Base-by-base conservation (phyloP, 306 rosid genomes). In the Malus sieversii region DNA sequence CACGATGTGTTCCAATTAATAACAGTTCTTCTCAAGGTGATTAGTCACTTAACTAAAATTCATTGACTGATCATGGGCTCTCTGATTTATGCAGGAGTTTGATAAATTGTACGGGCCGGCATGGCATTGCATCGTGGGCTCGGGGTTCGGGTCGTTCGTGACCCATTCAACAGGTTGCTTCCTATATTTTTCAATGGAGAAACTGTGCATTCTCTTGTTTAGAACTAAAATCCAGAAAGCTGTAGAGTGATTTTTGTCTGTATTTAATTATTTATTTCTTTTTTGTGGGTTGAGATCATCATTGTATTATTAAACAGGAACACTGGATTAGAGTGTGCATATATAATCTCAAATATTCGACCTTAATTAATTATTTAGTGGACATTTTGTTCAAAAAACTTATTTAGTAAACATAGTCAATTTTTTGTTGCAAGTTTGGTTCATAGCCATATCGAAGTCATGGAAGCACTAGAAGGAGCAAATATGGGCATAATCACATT, bases 71-170 rank as follows among this genome's bases (percentile, higher is more conserved):
- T 55, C 8, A 57, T 10, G 67, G 20, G 68, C 16, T 55, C 15
- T 57, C 2, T 66, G 32, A 29, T 42, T 1, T 52, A 18, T 78
- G 60, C 89, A 95, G 99, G 99, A 92, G 72, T 95, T 95, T 81
- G 99, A 95, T 76, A 89, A 90, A 87, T 85, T 87, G 15, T 86
- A 95, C 81, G 99, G 99, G 78, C 97, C 96, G n/a, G 93, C 91
- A 33, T 95, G 99, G 99, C 99, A 95, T 77, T 95, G 99, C 84
- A 89, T 95, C 57, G 97, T 95, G 76, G 99, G 99, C 10, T 89
- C 97, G 68, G 87, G 87, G 81, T 95, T 95, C 82, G 99, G 99
- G 78, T 95, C 99, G 22, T 95, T 92, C 22, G 99, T 95, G 63
- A 95, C 99, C 46, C 99, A 95, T 81, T 86, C 97, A 65, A 95